Base-by-base conservation (phyloP, 2,329 filamentous ascomycete species). In the Colletotrichum graminicola region DNA sequence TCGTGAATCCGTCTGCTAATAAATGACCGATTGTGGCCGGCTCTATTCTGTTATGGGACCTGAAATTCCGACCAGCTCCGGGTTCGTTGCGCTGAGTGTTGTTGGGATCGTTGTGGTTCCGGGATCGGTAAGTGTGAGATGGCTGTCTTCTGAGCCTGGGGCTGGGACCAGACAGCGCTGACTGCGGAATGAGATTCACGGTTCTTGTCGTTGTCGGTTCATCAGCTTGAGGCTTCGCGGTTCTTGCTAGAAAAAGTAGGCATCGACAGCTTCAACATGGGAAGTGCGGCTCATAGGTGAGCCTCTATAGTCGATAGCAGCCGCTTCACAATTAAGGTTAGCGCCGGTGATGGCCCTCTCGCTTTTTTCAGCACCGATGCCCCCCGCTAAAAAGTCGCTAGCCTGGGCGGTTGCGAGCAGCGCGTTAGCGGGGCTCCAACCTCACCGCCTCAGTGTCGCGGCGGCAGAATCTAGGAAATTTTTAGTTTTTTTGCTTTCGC, bases 401-500 rank as follows among this genome's bases (percentile, higher is more conserved):
- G 57, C 52, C 34, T n/a, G 47, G 26, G 45, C 69, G 32, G n/a
- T 34, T 39, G 61, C 39, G 14, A 21, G 16, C 21, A 64, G 26
- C 21, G 47, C 32, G 29, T 43, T 65, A 68, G 68, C 60, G 71
- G 71, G 68, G 65, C 62, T 23, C 39, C 26, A 4, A 2, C 21
- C 43, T 66, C 63, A 74, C 73, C 73, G 73, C 73, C 64, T 66
- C 60, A 49, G 23, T 56, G 49, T 60, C 39, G 39, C 16, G 32
- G 12, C 59, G 73, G 73, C 73, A 74, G 73, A 74, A 74, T 66
- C 56, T 54, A 16, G 60, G 69, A 74, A 73, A 73, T 74, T 74
- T 74, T 74, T 64, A 52, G 56, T 73, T 65, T 56, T 82, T 75
- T 78, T 75, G 76, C 74, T 62, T 64, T 62, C 55, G 49, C 66